Conservation (phyloP, 441 rosid species). For the Lepidium campestre region DNA sequence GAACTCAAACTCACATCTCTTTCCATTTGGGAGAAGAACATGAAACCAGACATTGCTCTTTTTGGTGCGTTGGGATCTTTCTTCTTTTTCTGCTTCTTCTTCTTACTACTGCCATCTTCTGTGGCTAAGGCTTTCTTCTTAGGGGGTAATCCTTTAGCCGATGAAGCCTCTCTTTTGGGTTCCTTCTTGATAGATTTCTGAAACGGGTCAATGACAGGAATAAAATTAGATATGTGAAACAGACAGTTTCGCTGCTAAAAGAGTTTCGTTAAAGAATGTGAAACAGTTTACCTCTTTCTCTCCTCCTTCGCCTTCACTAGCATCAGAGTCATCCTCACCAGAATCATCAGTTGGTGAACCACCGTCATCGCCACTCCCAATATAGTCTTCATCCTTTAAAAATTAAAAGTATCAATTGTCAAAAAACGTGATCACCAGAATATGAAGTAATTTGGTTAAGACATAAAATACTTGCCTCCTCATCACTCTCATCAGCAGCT, state of each 20-base stretch:
- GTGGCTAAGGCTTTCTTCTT: constrained; percentile 71
- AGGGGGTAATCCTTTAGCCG: constrained; percentile 44
- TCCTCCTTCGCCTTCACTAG: constrained; percentile 56
- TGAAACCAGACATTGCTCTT: constrained; percentile 73
- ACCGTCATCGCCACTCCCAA: constrained; percentile 57
- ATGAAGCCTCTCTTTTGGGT: constrained; percentile 53
- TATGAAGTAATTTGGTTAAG: neutral
- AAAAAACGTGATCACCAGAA: neutral
- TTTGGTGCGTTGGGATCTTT: constrained; percentile 99
- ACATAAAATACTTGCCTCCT: constrained; percentile 49
- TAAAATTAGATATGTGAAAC: neutral
- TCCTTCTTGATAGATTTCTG: constrained; percentile 82
- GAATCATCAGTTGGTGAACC: constrained; percentile 99
- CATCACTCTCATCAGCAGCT: constrained; percentile 95
- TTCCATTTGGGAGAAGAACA: constrained; percentile 76
- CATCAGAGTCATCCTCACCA: constrained; percentile 84
- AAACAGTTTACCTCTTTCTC: constrained; percentile 63
- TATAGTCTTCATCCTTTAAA: constrained; percentile 89
- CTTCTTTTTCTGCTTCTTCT: constrained; percentile 75
- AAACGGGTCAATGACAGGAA: neutral
- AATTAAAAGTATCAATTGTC: neutral
- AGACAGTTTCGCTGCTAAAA: neutral
- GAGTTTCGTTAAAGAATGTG: neutral
- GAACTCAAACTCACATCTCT: constrained; percentile 58
- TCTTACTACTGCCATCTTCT: constrained; percentile 69